Conservation (phyloP, 495 filamentous ascomycete genomes). For the Cenococcum geophilum region DNA sequence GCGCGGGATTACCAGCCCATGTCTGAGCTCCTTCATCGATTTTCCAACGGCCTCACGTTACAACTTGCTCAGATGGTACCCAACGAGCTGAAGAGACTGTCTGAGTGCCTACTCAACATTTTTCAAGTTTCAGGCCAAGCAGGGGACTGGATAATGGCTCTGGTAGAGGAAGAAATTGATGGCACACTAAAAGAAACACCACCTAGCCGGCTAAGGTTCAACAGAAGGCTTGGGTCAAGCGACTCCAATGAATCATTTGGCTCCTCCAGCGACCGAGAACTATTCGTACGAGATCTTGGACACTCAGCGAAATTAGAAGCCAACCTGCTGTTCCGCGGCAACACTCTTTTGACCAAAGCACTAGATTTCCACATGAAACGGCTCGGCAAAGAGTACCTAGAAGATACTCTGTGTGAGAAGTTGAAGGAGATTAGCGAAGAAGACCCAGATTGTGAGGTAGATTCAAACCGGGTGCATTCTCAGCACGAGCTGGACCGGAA, state of each 20-base stretch:
- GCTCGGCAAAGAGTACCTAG: slow-evolving; percentile 86
- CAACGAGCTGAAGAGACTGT: slow-evolving; percentile 67
- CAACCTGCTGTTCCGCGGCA: slow-evolving; percentile 91
- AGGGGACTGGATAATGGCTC: slow-evolving; percentile 82
- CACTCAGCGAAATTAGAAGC: slow-evolving; percentile 64
- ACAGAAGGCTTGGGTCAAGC: slow-evolving; percentile 68
- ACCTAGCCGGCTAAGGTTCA: slow-evolving; percentile 65
- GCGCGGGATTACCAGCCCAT: slow-evolving; percentile 77
- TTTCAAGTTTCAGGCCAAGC: slow-evolving; percentile 91
- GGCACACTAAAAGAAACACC: slow-evolving; percentile 73
- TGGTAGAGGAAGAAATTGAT: slow-evolving; percentile 97
- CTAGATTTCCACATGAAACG: slow-evolving; percentile 94
- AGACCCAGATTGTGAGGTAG: slow-evolving; percentile 90
- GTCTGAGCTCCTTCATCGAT: slow-evolving; percentile 77
- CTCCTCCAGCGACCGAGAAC: slow-evolving; percentile 49
- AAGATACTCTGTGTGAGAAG: slow-evolving; percentile 79
- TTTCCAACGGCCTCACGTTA: slow-evolving; percentile 73
- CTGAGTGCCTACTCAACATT: slow-evolving; percentile 85
- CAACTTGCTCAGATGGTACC: slow-evolving; percentile 78
- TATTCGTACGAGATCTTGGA: slow-evolving; percentile 58
- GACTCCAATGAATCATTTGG: slow-evolving; percentile 59
- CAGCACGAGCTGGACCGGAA: slow-evolving; percentile 74
- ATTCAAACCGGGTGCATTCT: slow-evolving; percentile 67
- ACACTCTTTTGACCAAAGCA: slow-evolving; percentile 88
- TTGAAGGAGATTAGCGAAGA: slow-evolving; percentile 79